Base-by-base conservation (phyloP, 2,329 filamentous ascomycete species). In the Xylariaceae sp. region DNA sequence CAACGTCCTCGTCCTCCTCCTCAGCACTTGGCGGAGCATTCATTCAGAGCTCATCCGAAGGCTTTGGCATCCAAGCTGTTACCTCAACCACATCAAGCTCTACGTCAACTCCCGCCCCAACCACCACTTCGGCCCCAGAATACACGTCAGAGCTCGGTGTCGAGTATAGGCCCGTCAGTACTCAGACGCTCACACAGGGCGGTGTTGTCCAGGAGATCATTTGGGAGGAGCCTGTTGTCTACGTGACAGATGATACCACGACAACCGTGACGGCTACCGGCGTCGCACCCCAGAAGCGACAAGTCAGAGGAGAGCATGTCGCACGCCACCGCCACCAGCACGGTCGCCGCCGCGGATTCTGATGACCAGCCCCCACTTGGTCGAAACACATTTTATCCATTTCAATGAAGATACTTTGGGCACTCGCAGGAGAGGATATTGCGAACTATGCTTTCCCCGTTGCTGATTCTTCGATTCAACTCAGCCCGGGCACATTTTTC, bases 171-270 rank as follows among this genome's bases (percentile, higher is more conserved):
- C 69, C 74, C 58, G 65, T 73, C 55, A 79, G 76, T 65, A 86
- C 81, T 5, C 67, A 82, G 58, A 83, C 74, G 55, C 55, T 77
- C 43, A 84, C 81, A 16, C 69, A 70, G 9, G 75, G 75, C 47
- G 72, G 73, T 42, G 60, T 75, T 6, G 78, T 86, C 12, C 74
- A 74, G 55, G 77, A 84, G 69, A 75, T 86, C 18, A 66, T 83
- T 12, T 82, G 79, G 76, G 76, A 80, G 47, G 74, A 84, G 68
- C 74, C 79, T 42, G 62, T 76, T 5, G 74, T 83, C 28, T 82
- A 76, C 47, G 77, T 82, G 14, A 82, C 78, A 0, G 68, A 75
- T 49, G 65, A 73, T 22, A 63, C 71, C 13, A 70, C 72, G 19
- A 65, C 69, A 18, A 73, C 73, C 2, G 67, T 72, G 2, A 76